Base-by-base conservation (phyloP, 1,284 basidiomycete genomes). In the Pascua guehoae region DNA sequence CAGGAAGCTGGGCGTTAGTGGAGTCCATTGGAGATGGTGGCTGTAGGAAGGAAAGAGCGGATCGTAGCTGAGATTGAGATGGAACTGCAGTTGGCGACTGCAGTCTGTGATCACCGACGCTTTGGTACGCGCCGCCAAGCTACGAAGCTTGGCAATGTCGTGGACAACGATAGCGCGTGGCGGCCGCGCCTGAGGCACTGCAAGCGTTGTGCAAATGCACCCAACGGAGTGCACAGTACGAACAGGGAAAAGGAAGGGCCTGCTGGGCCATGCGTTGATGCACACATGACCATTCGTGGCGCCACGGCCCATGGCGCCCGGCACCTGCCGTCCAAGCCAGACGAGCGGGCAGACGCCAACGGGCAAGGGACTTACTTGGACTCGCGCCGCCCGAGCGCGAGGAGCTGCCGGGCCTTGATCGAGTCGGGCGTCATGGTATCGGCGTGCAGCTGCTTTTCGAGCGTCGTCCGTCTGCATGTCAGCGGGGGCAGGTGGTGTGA, bases 321-420 rank as follows among this genome's bases (percentile, higher is more conserved):
- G 24, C 24, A 32, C 24, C 24, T 32, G 24, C 24, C 24, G 24
- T 32, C 24, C 24, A 32, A 32, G 24, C 24, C 24, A 32, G 24
- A 3, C 24, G 4, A 32, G 7, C 24, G 24, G 24, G 24, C 24
- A 32, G 24, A 32, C 24, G 24, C 24, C 24, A 32, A 32, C 24
- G 3, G 24, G 24, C 4, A 7, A 32, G 4, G 24, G 24, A 74
- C 69, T 64, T 54, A 77, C 63, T 90, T 88, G 10, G 88, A 89
- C 79, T 98, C 96, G 60, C 88, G 86, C 73, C 91, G 87, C 57
- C 92, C 91, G 57, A 97, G 87, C 68, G 91, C 89, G 58, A 88
- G 83, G 58, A 98, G 85, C 75, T 97, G 93, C 53, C 92, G 85
- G 64, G 90, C 87, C 77, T 95, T 96, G 60, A 89, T 85, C 61